Conservation (phyloP, 208 protist species). For the Trypanosomatidae sp. region DNA sequence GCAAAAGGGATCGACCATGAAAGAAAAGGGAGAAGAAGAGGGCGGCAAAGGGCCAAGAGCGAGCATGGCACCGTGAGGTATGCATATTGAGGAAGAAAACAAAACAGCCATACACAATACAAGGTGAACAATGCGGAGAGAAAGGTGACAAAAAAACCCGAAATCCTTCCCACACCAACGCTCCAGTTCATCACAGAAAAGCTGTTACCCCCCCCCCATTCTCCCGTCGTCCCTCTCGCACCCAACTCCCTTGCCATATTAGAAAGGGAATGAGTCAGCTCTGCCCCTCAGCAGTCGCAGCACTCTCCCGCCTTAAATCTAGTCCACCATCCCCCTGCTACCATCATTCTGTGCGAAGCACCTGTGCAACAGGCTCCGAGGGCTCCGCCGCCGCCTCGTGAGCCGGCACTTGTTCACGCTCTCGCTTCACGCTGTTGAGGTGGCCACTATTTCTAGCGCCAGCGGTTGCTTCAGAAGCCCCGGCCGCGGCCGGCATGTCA, state of each 20-base stretch:
- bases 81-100: too few species aligned
- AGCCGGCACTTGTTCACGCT: slow-evolving; percentile 6
- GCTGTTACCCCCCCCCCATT: not conserved
- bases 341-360: slow-evolving; percentile 7
- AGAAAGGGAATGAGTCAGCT: not conserved
- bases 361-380: slow-evolving; percentile 2
- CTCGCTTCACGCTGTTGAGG: slow-evolving; percentile 19
- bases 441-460: not conserved
- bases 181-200: not conserved
- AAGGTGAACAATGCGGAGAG: not conserved
- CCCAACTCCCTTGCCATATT: not conserved
- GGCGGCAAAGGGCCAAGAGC: not conserved
- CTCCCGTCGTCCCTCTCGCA: not conserved
- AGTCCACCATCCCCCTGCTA: not conserved
- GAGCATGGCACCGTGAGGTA: not conserved
- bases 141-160: not conserved
- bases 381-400: slow-evolving; percentile 8
- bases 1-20: not conserved
- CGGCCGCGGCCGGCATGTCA: slow-evolving; percentile 16
- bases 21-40: not conserved
- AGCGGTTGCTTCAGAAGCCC: not conserved
- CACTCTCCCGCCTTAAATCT: not conserved
- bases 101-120: not conserved
- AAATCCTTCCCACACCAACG: not conserved
- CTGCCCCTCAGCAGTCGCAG: not conserved